Evolutionary conservation across 106 monocot species (phyloP), one percentile per base, ranked within the genome.

Genomic region (Dioscorea zingiberensis): DNA sequence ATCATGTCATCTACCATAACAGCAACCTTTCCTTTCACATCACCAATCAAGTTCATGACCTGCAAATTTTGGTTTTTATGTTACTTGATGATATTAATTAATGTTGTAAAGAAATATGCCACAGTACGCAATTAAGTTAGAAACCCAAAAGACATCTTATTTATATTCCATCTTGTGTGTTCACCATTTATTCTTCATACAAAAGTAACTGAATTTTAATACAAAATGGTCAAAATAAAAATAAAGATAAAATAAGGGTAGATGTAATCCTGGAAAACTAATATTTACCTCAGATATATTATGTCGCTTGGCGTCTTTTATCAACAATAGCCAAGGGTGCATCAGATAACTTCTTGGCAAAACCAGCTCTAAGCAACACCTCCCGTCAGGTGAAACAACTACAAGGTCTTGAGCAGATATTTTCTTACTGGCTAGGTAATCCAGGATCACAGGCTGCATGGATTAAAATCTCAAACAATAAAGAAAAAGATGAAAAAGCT

Each of bases 1-100:
- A 94, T 94, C 88, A 93, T 93, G 63, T 93, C 93, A 72, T 93
- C 93, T 49, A 93, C 80, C 83, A 89, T 78, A 19, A 94, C 81
- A 9, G 93, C 93, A 49, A 86, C 89, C 72, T 94, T 94, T 47
- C 93, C 89, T 49, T 66, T 81, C 44, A 94, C 89, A 77, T 94
- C 89, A 2, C 89, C 93, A 47, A 94, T 94, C 47, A 94, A 70
- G 78, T 94, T 86, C 86, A 89, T 80, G n/a, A 94, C 89, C 93
- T 94, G 65, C 11, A 75, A 44, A 64, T n/a, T 51, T 51, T 38
- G 38, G 38, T 1, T 0, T 38, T 38, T 1, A 38, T 38, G 38
- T 1, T 38, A 38, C n/a, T 8, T 38, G 38, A 38, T 6, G 38
- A 38, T 38, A 6, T 10, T 38, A 38, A 1, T 6, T 6, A 38